A percentile compares a stretch with the other conserved stretches of the same genome.
phyloP scores from a whole-genome alignment of 345 rosid species.

The Lumnitzera racemosa region DNA sequence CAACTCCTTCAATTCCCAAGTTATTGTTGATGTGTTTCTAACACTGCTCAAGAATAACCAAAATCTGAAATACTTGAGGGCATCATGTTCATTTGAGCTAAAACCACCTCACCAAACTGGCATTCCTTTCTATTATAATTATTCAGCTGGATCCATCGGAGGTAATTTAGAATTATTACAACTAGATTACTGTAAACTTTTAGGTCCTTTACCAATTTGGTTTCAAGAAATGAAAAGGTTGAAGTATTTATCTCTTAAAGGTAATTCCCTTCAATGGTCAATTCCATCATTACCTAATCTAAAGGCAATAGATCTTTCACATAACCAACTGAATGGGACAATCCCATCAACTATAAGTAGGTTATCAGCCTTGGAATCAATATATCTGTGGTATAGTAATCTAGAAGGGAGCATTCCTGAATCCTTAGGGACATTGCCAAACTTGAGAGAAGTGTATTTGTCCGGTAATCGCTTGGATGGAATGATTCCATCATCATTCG shows the following conservation, averaged over 20 bases:
- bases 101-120: not conserved
- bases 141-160: too few species aligned
- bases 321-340: not conserved
- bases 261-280: too few species aligned
- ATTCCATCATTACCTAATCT: too few species aligned
- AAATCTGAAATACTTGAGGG: not conserved
- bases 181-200: too few species aligned
- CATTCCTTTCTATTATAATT: not conserved
- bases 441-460: not conserved
- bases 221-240: not conserved
- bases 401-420: too few species aligned
- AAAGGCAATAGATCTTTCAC: too few species aligned
- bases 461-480: not conserved
- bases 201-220: too few species aligned
- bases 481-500: not conserved
- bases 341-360: not conserved
- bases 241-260: too few species aligned
- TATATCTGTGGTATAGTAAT: too few species aligned
- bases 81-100: accelerated
- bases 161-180: too few species aligned
- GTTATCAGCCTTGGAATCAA: too few species aligned
- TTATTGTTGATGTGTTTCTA: not conserved
- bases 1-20: not conserved
- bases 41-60: not conserved
- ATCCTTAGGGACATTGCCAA: slow-evolving; percentile 1